These are phyloP conservation scores for Botrytis deweyae DNA, from an alignment of 2,329 filamentous ascomycete species.

Conservation along the genomic window DNA sequence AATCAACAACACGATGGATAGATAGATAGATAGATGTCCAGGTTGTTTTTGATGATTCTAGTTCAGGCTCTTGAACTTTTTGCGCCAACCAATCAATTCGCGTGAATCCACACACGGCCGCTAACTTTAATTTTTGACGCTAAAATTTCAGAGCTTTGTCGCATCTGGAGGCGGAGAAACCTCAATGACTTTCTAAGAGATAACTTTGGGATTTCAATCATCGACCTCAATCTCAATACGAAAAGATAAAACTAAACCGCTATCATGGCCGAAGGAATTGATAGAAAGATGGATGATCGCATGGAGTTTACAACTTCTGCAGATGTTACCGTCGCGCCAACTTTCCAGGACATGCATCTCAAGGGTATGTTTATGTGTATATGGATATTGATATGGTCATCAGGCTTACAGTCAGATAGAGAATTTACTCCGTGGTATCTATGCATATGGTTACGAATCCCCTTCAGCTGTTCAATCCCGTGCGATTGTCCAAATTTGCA, in stretches of 20 bases:
- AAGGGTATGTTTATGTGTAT: constrained; percentile 57
- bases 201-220: background rate
- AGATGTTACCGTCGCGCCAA: constrained; percentile 92
- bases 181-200: constrained; percentile 4
- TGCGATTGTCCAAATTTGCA: constrained; percentile 98
- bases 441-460: constrained; percentile 97
- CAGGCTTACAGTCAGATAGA: constrained; percentile 50
- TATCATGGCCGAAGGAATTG: constrained; percentile 83
- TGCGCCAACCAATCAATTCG: constrained; percentile 32
- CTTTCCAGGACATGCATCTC: constrained; percentile 89
- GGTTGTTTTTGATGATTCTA: constrained; percentile 10
- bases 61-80: constrained; percentile 19
- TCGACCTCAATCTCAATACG: constrained; percentile 12
- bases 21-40: background rate
- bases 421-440: constrained; percentile 93
- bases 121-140: constrained; percentile 28
- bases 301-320: constrained; percentile 99
- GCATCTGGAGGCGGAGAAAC: constrained; percentile 1
- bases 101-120: constrained; percentile 10
- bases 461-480: constrained; percentile 97
- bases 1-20: background rate
- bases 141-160: constrained; percentile 23
- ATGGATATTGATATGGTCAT: background rate
- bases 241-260: constrained; percentile 24
- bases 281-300: constrained; percentile 90